Evolutionary conservation across 345 rosid genomes (phyloP).

Genomic region (Eucalyptus erythrocorys): DNA sequence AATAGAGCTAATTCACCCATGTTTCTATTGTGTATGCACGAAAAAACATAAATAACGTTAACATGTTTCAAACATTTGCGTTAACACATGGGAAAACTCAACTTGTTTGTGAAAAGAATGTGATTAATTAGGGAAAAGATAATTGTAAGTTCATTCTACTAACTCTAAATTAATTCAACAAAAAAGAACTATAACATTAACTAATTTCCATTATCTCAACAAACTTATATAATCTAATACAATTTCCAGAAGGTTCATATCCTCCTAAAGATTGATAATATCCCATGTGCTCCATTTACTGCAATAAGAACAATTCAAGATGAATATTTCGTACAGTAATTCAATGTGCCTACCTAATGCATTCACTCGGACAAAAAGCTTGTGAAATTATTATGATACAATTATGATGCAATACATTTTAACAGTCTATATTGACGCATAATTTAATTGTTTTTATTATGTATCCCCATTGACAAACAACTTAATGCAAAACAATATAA

Average conservation of each 20-base stretch:
- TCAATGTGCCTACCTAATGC: accelerated
- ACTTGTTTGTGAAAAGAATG: background rate
- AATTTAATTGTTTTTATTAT: too few species aligned
- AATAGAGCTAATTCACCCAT: too few species aligned
- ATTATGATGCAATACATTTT: too few species aligned
- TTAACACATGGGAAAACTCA: background rate
- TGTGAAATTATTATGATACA: background rate
- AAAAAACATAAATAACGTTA: background rate
- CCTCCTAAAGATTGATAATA: too few species aligned
- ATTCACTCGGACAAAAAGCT: background rate
- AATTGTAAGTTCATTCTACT: background rate
- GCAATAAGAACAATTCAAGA: background rate
- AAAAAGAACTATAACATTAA: too few species aligned
- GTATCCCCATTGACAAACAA: too few species aligned
- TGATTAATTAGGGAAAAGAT: background rate
- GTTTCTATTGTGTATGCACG: background rate
- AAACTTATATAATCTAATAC: background rate
- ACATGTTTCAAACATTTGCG: background rate
- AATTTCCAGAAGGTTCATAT: background rate
- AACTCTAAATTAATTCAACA: background rate
- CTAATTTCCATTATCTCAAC: background rate
- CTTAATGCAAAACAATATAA: too few species aligned
- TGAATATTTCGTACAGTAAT: accelerated
- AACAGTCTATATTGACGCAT: too few species aligned
- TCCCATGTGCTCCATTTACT: background rate